These are phyloP conservation scores for Neoarthrinium moseri DNA, from an alignment of 2,329 filamentous ascomycete species.

Conservation along the genomic window DNA sequence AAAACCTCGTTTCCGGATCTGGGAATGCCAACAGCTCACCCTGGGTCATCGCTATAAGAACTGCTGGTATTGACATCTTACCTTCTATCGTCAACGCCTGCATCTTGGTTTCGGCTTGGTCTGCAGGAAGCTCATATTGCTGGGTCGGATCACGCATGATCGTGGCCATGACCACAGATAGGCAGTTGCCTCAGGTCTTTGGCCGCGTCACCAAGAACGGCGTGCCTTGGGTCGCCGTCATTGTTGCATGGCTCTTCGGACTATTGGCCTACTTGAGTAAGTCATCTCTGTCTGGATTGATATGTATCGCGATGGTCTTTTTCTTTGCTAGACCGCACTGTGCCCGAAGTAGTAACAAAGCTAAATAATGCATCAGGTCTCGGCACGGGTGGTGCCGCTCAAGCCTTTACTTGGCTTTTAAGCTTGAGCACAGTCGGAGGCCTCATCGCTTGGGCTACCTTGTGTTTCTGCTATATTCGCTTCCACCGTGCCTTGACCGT, in stretches of 20 bases:
- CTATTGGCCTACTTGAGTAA: conserved; percentile 38
- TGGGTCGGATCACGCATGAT: conserved; percentile 31
- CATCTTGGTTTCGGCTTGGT: conserved; percentile 36
- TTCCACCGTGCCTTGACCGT: conserved; percentile 12
- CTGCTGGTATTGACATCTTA: conserved; percentile 59
- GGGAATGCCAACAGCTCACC: conserved; percentile 36
- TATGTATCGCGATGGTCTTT: background rate
- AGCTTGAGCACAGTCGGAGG: conserved; percentile 12
- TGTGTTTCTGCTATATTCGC: conserved; percentile 14
- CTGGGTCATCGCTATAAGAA: conserved; percentile 64
- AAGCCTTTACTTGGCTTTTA: conserved; percentile 19
- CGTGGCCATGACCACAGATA: conserved; percentile 15
- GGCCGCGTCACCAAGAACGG: conserved; percentile 35
- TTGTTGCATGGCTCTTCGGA: conserved; percentile 34
- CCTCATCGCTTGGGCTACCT: conserved; percentile 13
- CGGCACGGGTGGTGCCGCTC: conserved; percentile 12
- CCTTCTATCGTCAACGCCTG: conserved; percentile 54
- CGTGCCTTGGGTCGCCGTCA: conserved; percentile 42
- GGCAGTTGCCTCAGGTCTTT: conserved; percentile 32
- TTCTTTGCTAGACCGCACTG: background rate
- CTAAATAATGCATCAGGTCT: conserved; percentile 9
- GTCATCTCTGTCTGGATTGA: background rate
- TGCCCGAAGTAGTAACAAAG: background rate
- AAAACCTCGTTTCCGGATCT: conserved; percentile 11
- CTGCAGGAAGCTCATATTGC: conserved; percentile 38